Evolutionary conservation across 306 rosid genomes (phyloP).

Genomic region (Castanea sativa): DNA sequence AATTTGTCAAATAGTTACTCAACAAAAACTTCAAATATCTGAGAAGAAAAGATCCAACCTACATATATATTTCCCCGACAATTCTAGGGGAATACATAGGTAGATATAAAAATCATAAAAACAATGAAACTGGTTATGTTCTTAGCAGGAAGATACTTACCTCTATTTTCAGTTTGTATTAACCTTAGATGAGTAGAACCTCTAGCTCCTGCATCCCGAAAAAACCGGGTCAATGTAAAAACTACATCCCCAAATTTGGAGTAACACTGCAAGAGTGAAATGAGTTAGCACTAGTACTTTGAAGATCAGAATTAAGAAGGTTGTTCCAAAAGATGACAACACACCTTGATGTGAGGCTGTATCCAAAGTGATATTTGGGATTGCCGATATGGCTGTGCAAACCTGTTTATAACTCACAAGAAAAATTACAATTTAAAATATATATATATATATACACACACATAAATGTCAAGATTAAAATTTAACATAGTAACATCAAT

Average conservation of each 20-base stretch:
- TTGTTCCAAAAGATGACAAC: slow-evolving; percentile 7
- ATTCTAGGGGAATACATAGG: background rate
- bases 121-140: no score
- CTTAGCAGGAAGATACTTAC: no score
- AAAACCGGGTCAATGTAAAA: slow-evolving; percentile 76
- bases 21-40: background rate
- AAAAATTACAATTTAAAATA: slow-evolving; percentile 18
- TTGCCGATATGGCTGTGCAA: slow-evolving; percentile 69
- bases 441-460: background rate
- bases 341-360: slow-evolving; percentile 92
- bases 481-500: slow-evolving; percentile 3
- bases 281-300: slow-evolving; percentile 24
- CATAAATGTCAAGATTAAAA: slow-evolving; percentile 5
- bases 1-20: background rate
- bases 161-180: slow-evolving; percentile 37
- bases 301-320: slow-evolving; percentile 10
- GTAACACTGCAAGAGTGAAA: slow-evolving; percentile 56
- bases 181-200: slow-evolving; percentile 56
- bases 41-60: background rate
- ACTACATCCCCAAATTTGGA: slow-evolving; percentile 87
- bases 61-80: background rate
- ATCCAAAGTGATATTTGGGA: slow-evolving; percentile 92
- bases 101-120: background rate
- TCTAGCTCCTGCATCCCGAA: slow-evolving; percentile 59
- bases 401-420: slow-evolving; percentile 49